These are phyloP conservation scores for Cyclanthera cordifolia DNA, from an alignment of 306 rosid genomes.

Conservation along the genomic window DNA sequence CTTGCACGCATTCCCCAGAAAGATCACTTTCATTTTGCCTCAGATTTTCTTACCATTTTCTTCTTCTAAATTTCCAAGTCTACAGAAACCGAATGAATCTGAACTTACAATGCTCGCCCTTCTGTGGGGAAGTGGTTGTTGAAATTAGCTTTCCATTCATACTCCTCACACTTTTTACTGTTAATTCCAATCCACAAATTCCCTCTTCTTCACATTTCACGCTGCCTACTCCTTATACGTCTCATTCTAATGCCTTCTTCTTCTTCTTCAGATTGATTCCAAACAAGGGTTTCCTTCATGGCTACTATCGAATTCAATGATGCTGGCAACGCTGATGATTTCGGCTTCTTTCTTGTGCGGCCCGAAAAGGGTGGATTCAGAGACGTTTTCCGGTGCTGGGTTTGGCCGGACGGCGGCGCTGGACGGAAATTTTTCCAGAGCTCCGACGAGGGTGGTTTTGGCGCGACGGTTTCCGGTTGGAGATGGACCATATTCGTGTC, in stretches of 20 bases:
- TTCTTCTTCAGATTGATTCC: background rate
- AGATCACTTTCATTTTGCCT: background rate
- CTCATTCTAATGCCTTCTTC: background rate
- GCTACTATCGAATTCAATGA: background rate
- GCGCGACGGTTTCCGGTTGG: slow-evolving; percentile 18
- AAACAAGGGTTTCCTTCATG: background rate
- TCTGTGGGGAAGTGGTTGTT: background rate
- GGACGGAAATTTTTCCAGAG: slow-evolving; percentile 29
- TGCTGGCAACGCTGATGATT: background rate
- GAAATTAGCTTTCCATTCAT: background rate
- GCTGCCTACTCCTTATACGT: background rate
- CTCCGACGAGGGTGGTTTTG: slow-evolving; percentile 24
- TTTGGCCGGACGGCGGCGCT: slow-evolving; percentile 16
- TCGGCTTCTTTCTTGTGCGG: slow-evolving; percentile 34
- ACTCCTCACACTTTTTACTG: too few species aligned
- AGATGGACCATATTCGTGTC: slow-evolving; percentile 57
- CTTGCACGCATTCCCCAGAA: slow-evolving; percentile 4
- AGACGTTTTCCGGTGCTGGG: slow-evolving; percentile 32
- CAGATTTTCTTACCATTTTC: background rate
- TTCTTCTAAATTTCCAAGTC: background rate
- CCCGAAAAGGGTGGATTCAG: slow-evolving; percentile 46
- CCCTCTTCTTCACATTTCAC: background rate
- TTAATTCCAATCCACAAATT: background rate
- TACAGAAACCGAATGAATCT: background rate
- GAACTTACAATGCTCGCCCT: background rate